phyloP scores from a whole-genome alignment of 2,329 filamentous ascomycete genomes.

The Pseudogymnoascus sp. region DNA sequence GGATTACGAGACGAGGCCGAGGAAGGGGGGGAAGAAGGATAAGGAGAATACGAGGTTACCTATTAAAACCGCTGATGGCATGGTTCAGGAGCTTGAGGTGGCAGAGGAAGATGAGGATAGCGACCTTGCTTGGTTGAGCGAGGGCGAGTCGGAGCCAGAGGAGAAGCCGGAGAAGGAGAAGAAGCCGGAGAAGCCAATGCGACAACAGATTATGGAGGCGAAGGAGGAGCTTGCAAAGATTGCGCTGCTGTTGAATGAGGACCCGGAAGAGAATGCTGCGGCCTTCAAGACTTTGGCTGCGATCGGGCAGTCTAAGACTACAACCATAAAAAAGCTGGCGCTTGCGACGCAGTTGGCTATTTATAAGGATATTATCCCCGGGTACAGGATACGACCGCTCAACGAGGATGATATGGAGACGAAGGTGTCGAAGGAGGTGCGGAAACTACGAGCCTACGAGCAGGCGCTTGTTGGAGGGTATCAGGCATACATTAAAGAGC shows the following conservation, averaged over 20 bases:
- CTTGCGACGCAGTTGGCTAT: slow-evolving; percentile 81
- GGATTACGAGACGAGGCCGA: slow-evolving; percentile 74
- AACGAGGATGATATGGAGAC: slow-evolving; percentile 66
- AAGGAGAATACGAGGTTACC: slow-evolving; percentile 68
- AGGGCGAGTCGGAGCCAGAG: slow-evolving; percentile 41
- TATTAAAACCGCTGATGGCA: slow-evolving; percentile 77
- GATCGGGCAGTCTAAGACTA: slow-evolving; percentile 61
- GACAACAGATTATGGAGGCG: slow-evolving; percentile 74
- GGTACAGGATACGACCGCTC: slow-evolving; percentile 84
- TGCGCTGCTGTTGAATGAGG: slow-evolving; percentile 75
- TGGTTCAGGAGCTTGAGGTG: slow-evolving; percentile 53
- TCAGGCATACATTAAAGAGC: slow-evolving; percentile 71
- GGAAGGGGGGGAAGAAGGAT: slow-evolving; percentile 68
- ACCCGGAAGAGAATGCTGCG: slow-evolving; percentile 82
- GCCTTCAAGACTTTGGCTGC: slow-evolving; percentile 71
- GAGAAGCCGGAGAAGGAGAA: slow-evolving; percentile 42
- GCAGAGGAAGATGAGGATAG: slow-evolving; percentile 47
- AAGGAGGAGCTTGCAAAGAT: slow-evolving; percentile 89
- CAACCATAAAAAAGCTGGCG: slow-evolving; percentile 75
- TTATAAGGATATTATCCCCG: slow-evolving; percentile 93
- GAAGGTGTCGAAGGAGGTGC: slow-evolving; percentile 88
- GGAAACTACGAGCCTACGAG: slow-evolving; percentile 74
- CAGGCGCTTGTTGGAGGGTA: slow-evolving; percentile 81
- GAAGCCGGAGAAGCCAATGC: slow-evolving; percentile 60
- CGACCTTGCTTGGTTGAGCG: slow-evolving; percentile 57